Evolutionary conservation across 257 asterid species (phyloP).

Genomic region (Lavandula angustifolia): DNA sequence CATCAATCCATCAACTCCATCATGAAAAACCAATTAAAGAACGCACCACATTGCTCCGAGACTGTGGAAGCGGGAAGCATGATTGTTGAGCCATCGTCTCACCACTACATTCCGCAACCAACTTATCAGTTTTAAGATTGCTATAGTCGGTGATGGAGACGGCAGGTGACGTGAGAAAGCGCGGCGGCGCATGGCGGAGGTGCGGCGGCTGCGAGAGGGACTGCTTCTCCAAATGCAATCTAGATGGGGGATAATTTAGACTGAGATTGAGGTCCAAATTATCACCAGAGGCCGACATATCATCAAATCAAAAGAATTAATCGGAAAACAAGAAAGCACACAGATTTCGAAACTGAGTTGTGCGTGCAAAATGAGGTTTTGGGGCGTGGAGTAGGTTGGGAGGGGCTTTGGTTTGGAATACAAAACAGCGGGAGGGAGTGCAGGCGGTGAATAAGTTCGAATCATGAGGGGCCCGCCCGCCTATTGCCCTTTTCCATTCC

Average conservation of each 20-base stretch:
- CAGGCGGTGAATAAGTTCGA: slow-evolving; percentile 45
- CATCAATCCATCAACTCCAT: background rate
- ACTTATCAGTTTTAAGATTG: background rate
- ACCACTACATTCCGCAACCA: slow-evolving; percentile 9
- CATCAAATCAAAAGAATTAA: slow-evolving; percentile 1
- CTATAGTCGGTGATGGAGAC: background rate
- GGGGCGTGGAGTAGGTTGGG: no score
- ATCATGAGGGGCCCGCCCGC: slow-evolving; percentile 37
- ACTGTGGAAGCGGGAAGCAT: background rate
- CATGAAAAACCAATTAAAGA: background rate
- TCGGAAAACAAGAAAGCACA: background rate
- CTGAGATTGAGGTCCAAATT: slow-evolving; percentile 49
- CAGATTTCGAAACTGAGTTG: background rate
- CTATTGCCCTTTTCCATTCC: slow-evolving; percentile 15
- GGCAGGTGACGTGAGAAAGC: slow-evolving; percentile 30
- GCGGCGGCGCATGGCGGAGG: slow-evolving; percentile 20
- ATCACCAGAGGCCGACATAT: slow-evolving; percentile 47
- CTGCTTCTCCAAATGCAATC: slow-evolving; percentile 34
- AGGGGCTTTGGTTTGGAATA: slow-evolving; percentile 16
- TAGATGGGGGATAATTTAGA: slow-evolving; percentile 40
- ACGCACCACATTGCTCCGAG: slow-evolving; percentile 36
- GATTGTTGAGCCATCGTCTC: slow-evolving; percentile 11
- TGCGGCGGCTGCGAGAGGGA: no score
- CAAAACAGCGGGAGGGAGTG: slow-evolving; percentile 47
- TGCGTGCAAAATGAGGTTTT: background rate